These are phyloP conservation scores for Plantago elongata DNA, from an alignment of 257 asterid species.

Conservation along the genomic window DNA sequence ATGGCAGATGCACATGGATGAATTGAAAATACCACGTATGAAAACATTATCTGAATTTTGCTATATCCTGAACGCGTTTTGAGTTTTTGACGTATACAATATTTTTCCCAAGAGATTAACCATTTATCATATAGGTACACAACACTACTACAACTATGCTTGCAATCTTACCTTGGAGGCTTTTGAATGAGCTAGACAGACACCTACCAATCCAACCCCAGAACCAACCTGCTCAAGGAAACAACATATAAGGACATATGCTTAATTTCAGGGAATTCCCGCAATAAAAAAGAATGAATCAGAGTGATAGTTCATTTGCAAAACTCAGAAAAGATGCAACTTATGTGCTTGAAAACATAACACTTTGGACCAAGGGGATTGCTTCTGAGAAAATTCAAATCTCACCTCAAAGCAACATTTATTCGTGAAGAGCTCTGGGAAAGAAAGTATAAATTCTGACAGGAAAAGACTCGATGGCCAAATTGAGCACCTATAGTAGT, in stretches of 20 bases:
- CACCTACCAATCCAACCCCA: slow-evolving; percentile 87
- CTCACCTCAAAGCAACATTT: slow-evolving; percentile 95
- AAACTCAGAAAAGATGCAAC: too few species aligned
- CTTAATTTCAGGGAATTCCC: slow-evolving; percentile 5
- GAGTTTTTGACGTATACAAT: too few species aligned
- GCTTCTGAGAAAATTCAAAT: slow-evolving; percentile 11
- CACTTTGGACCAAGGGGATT: slow-evolving; percentile 6
- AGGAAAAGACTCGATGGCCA: slow-evolving; percentile 96
- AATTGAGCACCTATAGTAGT: slow-evolving; percentile 65
- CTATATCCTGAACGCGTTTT: too few species aligned
- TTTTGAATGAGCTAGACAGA: slow-evolving; percentile 70
- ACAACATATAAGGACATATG: slow-evolving; percentile 5
- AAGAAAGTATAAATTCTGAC: slow-evolving; percentile 89
- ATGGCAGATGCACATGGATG: too few species aligned
- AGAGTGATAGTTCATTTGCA: background rate
- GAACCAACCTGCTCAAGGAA: slow-evolving; percentile 73
- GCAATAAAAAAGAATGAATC: background rate
- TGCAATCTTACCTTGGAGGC: slow-evolving; percentile 60
- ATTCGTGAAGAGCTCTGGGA: slow-evolving; percentile 61
- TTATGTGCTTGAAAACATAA: background rate
- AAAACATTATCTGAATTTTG: too few species aligned
- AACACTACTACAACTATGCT: too few species aligned
- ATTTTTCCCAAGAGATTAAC: too few species aligned
- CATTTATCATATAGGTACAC: too few species aligned
- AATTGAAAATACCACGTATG: too few species aligned